Percentiles rank a stretch among this genome's conserved stretches.
Conservation (phyloP, 768 basidiomycete genomes). For the Phlegmacium glaucopus region DNA sequence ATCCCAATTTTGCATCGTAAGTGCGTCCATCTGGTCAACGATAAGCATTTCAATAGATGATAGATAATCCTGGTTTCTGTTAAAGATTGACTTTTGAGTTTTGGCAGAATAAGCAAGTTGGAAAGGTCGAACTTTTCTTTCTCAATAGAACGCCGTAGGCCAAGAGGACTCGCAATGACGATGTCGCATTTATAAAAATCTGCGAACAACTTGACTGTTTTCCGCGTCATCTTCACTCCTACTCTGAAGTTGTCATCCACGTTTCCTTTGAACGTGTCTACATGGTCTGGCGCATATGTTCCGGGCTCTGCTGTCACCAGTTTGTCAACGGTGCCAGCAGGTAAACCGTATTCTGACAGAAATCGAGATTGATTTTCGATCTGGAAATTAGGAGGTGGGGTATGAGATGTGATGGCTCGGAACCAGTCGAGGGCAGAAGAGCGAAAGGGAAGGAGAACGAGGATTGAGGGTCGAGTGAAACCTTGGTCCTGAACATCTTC, state of each 20-base stretch:
- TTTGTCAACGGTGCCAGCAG: constrained; percentile 77
- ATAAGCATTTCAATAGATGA: constrained; percentile 90
- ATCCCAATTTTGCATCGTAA: constrained; percentile 99
- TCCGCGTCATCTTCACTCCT: constrained; percentile 89
- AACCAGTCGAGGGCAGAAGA: constrained; percentile 85
- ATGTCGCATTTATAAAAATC: constrained; percentile 91
- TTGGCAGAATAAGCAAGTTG: neutral
- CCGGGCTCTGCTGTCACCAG: constrained; percentile 69
- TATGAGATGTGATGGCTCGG: constrained; percentile 71
- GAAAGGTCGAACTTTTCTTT: constrained; percentile 75
- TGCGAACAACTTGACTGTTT: constrained; percentile 87
- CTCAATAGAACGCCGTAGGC: constrained; percentile 86
- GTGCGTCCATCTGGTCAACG: constrained; percentile 89
- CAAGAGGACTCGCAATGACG: constrained; percentile 91
- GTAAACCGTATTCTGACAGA: constrained; percentile 76
- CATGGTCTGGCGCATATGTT: constrained; percentile 82
- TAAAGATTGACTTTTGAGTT: neutral
- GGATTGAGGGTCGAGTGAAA: constrained; percentile 92
- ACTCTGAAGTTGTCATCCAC: constrained; percentile 93
- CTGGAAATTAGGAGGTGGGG: constrained; percentile 69
- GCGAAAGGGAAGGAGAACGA: constrained; percentile 91
- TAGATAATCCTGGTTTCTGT: constrained; percentile 83
- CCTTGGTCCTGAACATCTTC: constrained; percentile 93
- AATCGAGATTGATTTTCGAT: constrained; percentile 89
- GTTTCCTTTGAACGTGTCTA: constrained; percentile 95